phyloP scores from a whole-genome alignment of 345 rosid genomes.

The Jatropha curcas region DNA sequence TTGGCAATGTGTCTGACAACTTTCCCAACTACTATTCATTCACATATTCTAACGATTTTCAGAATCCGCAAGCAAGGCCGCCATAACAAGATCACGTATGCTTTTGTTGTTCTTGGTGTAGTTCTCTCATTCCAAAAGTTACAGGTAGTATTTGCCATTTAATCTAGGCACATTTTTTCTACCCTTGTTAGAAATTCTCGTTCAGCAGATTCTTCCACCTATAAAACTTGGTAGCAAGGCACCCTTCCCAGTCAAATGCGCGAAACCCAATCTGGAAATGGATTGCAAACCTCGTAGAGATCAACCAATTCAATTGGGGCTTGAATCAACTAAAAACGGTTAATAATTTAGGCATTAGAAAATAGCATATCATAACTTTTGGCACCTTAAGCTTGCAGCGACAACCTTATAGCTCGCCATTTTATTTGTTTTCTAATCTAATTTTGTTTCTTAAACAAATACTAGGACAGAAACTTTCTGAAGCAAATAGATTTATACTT shows the following conservation, averaged over 20 bases:
- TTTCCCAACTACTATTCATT: constrained; percentile 22
- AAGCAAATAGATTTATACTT: too few relatives aligned
- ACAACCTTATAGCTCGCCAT: too few relatives aligned
- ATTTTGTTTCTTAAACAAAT: too few relatives aligned
- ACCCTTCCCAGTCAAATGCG: constrained; percentile 48
- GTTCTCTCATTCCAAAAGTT: constrained; percentile 35
- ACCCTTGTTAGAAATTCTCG: background rate
- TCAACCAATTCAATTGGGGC: background rate
- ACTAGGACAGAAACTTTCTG: too few relatives aligned
- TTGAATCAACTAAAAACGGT: background rate
- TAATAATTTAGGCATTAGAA: constrained; percentile 1
- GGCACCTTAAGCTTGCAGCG: too few relatives aligned
- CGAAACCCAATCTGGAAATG: constrained; percentile 52
- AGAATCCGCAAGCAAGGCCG: constrained; percentile 18
- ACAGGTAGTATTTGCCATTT: constrained; percentile 20
- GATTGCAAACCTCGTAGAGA: constrained; percentile 43
- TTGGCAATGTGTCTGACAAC: background rate
- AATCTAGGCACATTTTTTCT: constrained; percentile 3
- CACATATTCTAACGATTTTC: constrained; percentile 13
- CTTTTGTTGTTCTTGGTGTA: constrained; percentile 28
- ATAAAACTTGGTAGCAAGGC: constrained; percentile 14
- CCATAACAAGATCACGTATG: constrained; percentile 36
- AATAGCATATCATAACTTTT: background rate
- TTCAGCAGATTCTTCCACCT: constrained; percentile 21
- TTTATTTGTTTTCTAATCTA: too few relatives aligned